These are phyloP conservation scores for Verticillium nubilum DNA, from an alignment of 2,329 filamentous ascomycete species.

Conservation along the genomic window DNA sequence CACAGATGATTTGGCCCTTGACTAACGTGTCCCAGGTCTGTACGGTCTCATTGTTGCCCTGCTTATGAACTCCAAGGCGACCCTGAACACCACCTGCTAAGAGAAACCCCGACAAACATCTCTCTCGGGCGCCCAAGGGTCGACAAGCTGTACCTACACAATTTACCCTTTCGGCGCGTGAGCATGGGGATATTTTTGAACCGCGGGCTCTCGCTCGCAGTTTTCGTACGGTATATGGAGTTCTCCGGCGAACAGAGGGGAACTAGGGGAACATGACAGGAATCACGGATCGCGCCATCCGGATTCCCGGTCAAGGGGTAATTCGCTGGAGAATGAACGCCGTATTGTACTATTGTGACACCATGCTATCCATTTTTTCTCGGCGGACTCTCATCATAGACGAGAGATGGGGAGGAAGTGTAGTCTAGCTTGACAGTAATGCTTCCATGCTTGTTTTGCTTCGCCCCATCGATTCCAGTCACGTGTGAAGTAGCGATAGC, in stretches of 20 bases:
- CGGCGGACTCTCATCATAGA: conserved; percentile 42
- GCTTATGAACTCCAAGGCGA: conserved; percentile 97
- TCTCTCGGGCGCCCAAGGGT: conserved; percentile 18
- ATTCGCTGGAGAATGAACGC: conserved; percentile 21
- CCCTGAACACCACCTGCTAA: conserved; percentile 59
- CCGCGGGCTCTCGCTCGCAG: neutral
- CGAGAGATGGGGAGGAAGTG: conserved; percentile 33
- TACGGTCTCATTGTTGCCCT: conserved; percentile 98
- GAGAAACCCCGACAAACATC: conserved; percentile 14
- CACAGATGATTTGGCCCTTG: neutral
- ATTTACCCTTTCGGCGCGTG: conserved; percentile 10
- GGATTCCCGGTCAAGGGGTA: conserved; percentile 9
- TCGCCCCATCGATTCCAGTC: neutral
- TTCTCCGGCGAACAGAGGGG: conserved; percentile 14
- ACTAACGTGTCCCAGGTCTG: conserved; percentile 60
- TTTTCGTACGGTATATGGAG: neutral
- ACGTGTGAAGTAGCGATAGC: neutral
- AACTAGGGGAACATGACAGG: conserved; percentile 9
- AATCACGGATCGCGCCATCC: conserved; percentile 5
- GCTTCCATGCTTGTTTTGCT: conserved; percentile 11
- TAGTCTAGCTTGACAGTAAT: conserved; percentile 32
- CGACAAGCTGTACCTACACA: conserved; percentile 29
- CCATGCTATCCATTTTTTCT: conserved; percentile 30
- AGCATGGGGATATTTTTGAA: conserved; percentile 5
- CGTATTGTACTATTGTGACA: conserved; percentile 49